phyloP scores from a whole-genome alignment of 2,329 filamentous ascomycete genomes.

The Aspergillus cejpii region DNA sequence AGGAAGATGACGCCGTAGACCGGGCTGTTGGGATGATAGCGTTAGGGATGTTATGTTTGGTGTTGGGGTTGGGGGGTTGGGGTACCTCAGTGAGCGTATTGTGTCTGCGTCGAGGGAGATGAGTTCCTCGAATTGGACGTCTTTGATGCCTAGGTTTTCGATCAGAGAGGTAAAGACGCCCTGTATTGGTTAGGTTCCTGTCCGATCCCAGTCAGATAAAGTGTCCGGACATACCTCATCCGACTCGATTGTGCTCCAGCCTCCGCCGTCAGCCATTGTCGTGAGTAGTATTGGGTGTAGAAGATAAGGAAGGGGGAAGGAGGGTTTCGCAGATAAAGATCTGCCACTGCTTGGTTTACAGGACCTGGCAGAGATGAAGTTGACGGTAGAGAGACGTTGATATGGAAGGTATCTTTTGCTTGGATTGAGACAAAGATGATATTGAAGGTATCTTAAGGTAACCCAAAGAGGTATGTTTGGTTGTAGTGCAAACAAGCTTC shows the following conservation, averaged over 20 bases:
- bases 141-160: conserved; percentile 82
- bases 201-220: conserved; percentile 3
- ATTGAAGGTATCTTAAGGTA: background rate
- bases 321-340: background rate
- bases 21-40: conserved; percentile 49
- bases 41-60: conserved; percentile 3
- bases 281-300: too few relatives aligned
- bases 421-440: background rate
- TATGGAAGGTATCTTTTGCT: background rate
- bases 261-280: conserved; percentile 60
- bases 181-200: conserved; percentile 39
- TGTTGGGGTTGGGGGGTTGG: background rate
- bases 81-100: conserved; percentile 39
- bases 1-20: conserved; percentile 97
- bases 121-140: conserved; percentile 95
- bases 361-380: background rate
- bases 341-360: background rate
- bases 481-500: background rate
- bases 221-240: conserved; percentile 64
- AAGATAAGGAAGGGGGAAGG: background rate
- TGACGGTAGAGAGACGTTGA: background rate
- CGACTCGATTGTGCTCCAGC: conserved; percentile 97
- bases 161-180: conserved; percentile 97
- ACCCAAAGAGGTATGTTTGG: background rate
- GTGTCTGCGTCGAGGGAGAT: conserved; percentile 73